These are phyloP conservation scores for Microbotryum lychnidis-dioicae DNA, from an alignment of 1,284 basidiomycete species.

Conservation along the genomic window DNA sequence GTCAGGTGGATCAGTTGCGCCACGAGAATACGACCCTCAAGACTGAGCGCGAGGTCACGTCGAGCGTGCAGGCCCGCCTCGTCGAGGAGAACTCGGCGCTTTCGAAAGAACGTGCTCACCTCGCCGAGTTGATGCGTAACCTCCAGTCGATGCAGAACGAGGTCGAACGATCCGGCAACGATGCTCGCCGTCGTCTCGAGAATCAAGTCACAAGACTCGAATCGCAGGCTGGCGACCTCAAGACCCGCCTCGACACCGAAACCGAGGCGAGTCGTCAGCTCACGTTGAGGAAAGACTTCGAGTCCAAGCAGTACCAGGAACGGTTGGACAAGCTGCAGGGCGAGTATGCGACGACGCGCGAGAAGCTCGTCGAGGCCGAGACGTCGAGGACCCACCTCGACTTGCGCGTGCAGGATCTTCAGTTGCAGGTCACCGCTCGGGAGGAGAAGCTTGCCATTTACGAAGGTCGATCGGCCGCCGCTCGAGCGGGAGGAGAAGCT, in stretches of 20 bases:
- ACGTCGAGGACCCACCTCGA: conserved; percentile 73
- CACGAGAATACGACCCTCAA: conserved; percentile 76
- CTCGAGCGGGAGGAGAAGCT: conserved; percentile 36
- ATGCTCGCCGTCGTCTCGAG: conserved; percentile 70
- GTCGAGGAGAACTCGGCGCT: conserved; percentile 75
- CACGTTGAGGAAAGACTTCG: conserved; percentile 68
- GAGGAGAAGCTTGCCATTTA: conserved; percentile 79
- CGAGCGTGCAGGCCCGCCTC: conserved; percentile 66
- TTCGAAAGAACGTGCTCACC: conserved; percentile 66
- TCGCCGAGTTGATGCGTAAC: conserved; percentile 77
- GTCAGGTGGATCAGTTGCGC: conserved; percentile 60
- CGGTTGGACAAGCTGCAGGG: conserved; percentile 61
- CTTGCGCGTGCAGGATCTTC: conserved; percentile 62
- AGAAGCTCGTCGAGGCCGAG: conserved; percentile 63
- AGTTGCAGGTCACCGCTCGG: conserved; percentile 61
- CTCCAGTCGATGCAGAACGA: conserved; percentile 84
- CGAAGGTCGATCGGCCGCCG: conserved; percentile 54
- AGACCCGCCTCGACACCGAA: conserved; percentile 66
- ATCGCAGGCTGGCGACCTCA: conserved; percentile 66
- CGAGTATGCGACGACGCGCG: conserved; percentile 62
- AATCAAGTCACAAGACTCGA: conserved; percentile 69
- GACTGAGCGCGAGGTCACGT: conserved; percentile 76
- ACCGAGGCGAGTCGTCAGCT: conserved; percentile 65
- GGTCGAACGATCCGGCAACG: conserved; percentile 68
- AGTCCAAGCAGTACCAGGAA: conserved; percentile 63